Evolutionary conservation across 2,329 filamentous ascomycete genomes (phyloP), one percentile per base, ranked within the genome.

Genomic region (Curvularia verruculosa): DNA sequence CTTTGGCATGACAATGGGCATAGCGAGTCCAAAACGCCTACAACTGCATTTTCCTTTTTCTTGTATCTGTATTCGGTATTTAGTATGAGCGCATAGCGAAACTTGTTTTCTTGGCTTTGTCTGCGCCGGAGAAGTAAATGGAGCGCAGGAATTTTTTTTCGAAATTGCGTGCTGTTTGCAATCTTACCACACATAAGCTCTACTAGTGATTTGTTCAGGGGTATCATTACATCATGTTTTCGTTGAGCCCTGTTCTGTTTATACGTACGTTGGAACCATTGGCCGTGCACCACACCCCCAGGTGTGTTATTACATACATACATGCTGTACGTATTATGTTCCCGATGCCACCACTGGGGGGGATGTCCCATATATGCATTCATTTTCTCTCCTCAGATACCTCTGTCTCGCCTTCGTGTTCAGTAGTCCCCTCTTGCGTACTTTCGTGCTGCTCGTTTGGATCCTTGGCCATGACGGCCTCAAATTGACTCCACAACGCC

Each of bases 401-500:
- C 43, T 68, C 63, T 23, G 59, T 69, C 49, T 64, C 48, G 9
- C 64, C 65, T 28, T 64, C 63, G 8, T 64, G 65, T 45, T 71
- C 69, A 9, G 64, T 64, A 43, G 67, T 59, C 12, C 62, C 65
- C 37, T 67, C 67, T 23, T 68, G 64, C 28, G 66, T 60, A 36
- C 57, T 58, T 31, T 65, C 66, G 15, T 64, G 57, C 37, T 52
- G 60, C 49, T 64, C 85, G 10, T 60, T 75, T n/a, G 80, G 78
- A 54, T 89, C 84, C 70, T 89, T 91, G 8, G 86, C 91, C 93
- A 97, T 98, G 67, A 98, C 93, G 65, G 89, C 90, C 79, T 99
- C 95, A 72, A 99, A 98, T 71, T 96, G 92, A 37, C 91, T 96
- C 95, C 95, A 99, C 15, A 99, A 84, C 28, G 92, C 92, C 77